Evolutionary conservation across 208 protist species (phyloP).

Genomic region (Naegleria fowleri): DNA sequence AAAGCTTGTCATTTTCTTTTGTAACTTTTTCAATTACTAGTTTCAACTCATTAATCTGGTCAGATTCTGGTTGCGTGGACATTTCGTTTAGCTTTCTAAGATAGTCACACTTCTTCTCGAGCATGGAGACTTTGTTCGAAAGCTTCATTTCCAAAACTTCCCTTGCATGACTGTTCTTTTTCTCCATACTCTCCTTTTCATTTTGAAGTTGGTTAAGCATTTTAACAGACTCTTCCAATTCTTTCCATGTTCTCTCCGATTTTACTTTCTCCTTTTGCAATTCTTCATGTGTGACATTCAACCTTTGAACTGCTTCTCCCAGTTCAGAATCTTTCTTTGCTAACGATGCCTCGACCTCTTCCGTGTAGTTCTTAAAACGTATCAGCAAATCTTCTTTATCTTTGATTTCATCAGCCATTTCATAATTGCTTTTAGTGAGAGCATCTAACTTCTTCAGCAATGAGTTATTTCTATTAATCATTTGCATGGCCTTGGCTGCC

Average conservation of each 20-base stretch:
- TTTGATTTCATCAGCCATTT: background rate
- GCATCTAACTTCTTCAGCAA: background rate
- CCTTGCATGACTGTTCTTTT: background rate
- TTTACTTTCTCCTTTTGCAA: conserved; percentile 14
- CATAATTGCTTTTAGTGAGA: background rate
- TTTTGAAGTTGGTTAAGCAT: background rate
- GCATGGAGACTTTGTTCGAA: conserved; percentile 13
- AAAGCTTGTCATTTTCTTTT: background rate
- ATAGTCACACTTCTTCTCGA: conserved; percentile 37
- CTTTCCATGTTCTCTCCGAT: conserved; percentile 22
- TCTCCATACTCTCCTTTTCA: conserved; percentile 6
- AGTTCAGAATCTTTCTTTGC: background rate
- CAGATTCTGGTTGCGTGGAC: conserved; percentile 41
- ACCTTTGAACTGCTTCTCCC: background rate
- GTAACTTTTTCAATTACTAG: background rate
- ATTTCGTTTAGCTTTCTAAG: conserved; percentile 62
- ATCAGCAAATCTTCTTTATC: background rate
- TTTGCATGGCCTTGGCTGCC: background rate
- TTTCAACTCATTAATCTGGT: background rate
- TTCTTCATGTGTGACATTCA: background rate
- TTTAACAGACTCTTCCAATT: conserved; percentile 12
- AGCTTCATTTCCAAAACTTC: background rate
- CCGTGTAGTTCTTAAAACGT: background rate
- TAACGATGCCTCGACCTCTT: background rate
- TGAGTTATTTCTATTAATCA: background rate